phyloP scores from a whole-genome alignment of 805 yeast genomes.

The Nakazawaea wyomingensis region DNA sequence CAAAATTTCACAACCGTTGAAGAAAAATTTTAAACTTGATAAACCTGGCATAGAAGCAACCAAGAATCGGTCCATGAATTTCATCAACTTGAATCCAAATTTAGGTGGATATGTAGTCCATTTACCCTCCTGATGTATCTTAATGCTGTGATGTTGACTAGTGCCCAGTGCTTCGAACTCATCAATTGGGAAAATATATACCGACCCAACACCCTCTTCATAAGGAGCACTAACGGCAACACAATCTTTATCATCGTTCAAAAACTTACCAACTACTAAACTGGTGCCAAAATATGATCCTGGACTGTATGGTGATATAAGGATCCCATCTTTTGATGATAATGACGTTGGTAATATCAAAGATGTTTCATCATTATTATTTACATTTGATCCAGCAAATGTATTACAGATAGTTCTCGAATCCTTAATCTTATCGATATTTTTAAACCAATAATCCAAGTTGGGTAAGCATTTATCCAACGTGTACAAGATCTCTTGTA shows the following conservation, averaged over 20 bases:
- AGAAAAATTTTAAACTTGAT: slow-evolving; percentile 36
- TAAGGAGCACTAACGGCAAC: slow-evolving; percentile 48
- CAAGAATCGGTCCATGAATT: slow-evolving; percentile 29
- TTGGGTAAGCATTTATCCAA: slow-evolving; percentile 32
- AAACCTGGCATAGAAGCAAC: slow-evolving; percentile 49
- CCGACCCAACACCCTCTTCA: slow-evolving; percentile 38
- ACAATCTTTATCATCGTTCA: slow-evolving; percentile 28
- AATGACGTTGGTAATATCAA: neutral
- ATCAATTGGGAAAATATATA: slow-evolving; percentile 35
- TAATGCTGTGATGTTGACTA: neutral
- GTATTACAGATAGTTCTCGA: slow-evolving; percentile 34
- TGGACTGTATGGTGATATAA: slow-evolving; percentile 16
- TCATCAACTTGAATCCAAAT: slow-evolving; percentile 38
- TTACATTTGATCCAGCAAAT: slow-evolving; percentile 7
- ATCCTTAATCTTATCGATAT: slow-evolving; percentile 18
- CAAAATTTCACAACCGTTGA: slow-evolving; percentile 19
- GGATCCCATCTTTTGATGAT: slow-evolving; percentile 12
- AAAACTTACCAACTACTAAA: slow-evolving; percentile 37
- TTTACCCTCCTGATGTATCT: neutral
- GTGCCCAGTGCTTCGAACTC: neutral
- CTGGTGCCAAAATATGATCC: slow-evolving; percentile 44
- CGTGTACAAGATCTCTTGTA: slow-evolving; percentile 40
- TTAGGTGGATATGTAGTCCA: slow-evolving; percentile 24
- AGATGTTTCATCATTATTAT: too few species aligned
- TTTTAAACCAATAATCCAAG: slow-evolving; percentile 37